phyloP scores from a whole-genome alignment of 2,329 filamentous ascomycete species.

The Pseudocercospora vitis region DNA sequence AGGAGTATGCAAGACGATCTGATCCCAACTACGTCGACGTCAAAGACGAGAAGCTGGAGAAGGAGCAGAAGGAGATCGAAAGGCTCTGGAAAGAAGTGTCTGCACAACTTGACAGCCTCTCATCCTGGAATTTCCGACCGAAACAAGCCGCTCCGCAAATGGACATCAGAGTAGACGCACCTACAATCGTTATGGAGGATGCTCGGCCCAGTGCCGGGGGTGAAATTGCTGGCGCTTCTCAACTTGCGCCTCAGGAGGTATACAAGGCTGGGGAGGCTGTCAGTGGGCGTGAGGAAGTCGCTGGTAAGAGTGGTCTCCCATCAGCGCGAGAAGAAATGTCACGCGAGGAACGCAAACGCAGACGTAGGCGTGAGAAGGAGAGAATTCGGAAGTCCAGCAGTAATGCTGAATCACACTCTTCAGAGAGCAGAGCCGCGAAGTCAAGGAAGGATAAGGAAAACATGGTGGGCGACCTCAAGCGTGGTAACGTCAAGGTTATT shows the following conservation, averaged over 20 bases:
- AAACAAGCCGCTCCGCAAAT: slow-evolving; percentile 79
- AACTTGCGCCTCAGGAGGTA: slow-evolving; percentile 90
- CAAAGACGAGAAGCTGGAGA: slow-evolving; percentile 76
- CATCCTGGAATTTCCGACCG: slow-evolving; percentile 93
- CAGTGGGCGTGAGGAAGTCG: slow-evolving; percentile 66
- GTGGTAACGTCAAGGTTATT: slow-evolving; percentile 87
- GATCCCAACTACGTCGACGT: slow-evolving; percentile 81
- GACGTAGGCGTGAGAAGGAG: slow-evolving; percentile 73
- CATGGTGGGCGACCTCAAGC: slow-evolving; percentile 69
- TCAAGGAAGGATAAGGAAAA: slow-evolving; percentile 59
- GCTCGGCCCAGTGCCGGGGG: slow-evolving; percentile 81
- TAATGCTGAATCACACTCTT: slow-evolving; percentile 43
- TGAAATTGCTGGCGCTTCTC: slow-evolving; percentile 66
- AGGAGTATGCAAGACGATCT: slow-evolving; percentile 76
- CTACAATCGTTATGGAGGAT: slow-evolving; percentile 93
- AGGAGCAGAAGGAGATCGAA: slow-evolving; percentile 74
- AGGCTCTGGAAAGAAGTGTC: slow-evolving; percentile 79
- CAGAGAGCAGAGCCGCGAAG: slow-evolving; percentile 48
- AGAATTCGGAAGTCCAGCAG: slow-evolving; percentile 69
- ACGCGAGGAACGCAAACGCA: slow-evolving; percentile 77
- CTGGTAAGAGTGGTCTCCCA: slow-evolving; percentile 72
- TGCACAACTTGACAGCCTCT: slow-evolving; percentile 80
- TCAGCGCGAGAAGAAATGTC: slow-evolving; percentile 82
- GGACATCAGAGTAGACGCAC: slow-evolving; percentile 84
- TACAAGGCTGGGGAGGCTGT: slow-evolving; percentile 71